phyloP scores from a whole-genome alignment of 768 basidiomycete genomes.

The Clitopilus hobsonii region DNA sequence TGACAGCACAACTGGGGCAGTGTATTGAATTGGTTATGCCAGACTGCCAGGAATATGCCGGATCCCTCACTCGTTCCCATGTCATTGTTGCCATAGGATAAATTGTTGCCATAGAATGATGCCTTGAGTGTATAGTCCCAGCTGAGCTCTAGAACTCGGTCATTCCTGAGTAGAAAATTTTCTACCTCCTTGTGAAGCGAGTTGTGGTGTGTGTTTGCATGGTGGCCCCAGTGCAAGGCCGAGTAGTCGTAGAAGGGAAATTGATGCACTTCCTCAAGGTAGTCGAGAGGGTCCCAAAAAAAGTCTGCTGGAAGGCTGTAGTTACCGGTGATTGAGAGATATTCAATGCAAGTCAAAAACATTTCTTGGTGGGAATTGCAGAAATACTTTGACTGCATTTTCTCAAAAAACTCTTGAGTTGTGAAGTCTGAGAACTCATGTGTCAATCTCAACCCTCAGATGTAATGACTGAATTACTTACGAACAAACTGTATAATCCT shows the following conservation, averaged over 20 bases:
- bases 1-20: background rate
- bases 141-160: background rate
- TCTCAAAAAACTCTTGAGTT: background rate
- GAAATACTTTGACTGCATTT: background rate
- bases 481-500: background rate
- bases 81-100: background rate
- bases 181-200: background rate
- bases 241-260: background rate
- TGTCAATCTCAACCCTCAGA: background rate
- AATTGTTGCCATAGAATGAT: too few relatives aligned
- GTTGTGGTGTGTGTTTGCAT: background rate
- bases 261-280: background rate
- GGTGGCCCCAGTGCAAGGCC: background rate
- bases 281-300: background rate
- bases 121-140: background rate
- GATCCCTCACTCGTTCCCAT: background rate
- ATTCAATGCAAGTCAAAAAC: background rate
- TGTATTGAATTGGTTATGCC: background rate
- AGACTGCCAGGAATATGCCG: background rate
- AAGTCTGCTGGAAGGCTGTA: background rate
- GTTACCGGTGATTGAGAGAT: background rate
- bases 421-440: background rate
- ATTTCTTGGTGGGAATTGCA: background rate
- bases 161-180: background rate
- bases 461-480: background rate